Conservation (phyloP, 1,139 yeast genomes). For the Diutina pseudorugosa region DNA sequence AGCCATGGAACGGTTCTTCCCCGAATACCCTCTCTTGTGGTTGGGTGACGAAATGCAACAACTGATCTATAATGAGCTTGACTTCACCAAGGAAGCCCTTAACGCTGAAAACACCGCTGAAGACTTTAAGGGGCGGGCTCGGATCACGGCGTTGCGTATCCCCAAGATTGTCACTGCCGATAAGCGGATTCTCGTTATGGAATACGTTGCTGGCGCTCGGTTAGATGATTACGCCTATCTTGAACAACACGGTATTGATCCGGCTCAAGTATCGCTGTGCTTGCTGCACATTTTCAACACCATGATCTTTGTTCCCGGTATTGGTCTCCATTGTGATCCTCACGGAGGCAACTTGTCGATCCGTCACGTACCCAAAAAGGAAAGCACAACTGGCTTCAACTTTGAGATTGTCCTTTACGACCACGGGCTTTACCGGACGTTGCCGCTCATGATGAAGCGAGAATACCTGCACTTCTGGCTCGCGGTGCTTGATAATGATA, state of each 20-base stretch:
- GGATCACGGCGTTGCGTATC: slow-evolving; percentile 62
- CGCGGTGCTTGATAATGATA: slow-evolving; percentile 65
- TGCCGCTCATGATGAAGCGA: slow-evolving; percentile 64
- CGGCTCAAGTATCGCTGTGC: slow-evolving; percentile 74
- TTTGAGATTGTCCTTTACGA: slow-evolving; percentile 89
- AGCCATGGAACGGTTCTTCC: slow-evolving; percentile 68
- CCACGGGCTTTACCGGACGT: slow-evolving; percentile 86
- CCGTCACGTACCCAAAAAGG: slow-evolving; percentile 22
- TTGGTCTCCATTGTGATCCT: slow-evolving; percentile 93
- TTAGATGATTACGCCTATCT: slow-evolving; percentile 65
- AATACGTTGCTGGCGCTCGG: slow-evolving; percentile 70
- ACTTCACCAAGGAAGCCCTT: slow-evolving; percentile 75
- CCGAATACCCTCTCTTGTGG: slow-evolving; percentile 91
- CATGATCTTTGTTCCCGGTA: slow-evolving; percentile 91
- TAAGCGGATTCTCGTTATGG: slow-evolving; percentile 76
- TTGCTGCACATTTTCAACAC: slow-evolving; percentile 83
- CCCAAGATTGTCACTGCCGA: slow-evolving; percentile 63
- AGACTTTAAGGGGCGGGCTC: slow-evolving; percentile 47
- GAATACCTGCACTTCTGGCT: slow-evolving; percentile 91
- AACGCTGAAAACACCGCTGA: slow-evolving; percentile 61
- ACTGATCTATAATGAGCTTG: slow-evolving; percentile 79
- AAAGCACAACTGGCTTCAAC: slow-evolving; percentile 41
- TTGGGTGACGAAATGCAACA: slow-evolving; percentile 80
- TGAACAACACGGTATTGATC: slow-evolving; percentile 48
- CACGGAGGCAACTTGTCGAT: slow-evolving; percentile 96